phyloP scores from a whole-genome alignment of 1,284 basidiomycete species.

The Trichosporon asahii region DNA sequence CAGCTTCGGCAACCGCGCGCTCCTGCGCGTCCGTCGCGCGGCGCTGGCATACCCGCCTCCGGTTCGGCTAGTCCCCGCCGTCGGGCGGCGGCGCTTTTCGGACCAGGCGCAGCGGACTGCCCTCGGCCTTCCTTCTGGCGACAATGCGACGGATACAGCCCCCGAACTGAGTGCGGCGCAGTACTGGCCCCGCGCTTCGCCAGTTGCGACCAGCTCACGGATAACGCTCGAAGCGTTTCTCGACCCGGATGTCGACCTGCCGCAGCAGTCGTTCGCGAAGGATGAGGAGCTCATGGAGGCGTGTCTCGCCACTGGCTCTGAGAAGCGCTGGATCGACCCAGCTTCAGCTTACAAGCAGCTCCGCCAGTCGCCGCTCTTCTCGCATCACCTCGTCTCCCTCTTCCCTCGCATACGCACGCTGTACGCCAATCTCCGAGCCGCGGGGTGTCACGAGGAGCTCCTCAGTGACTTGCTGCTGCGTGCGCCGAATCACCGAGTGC shows the following conservation, averaged over 20 bases:
- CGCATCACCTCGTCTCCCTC: conserved; percentile 29
- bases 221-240: conserved; percentile 31
- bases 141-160: background rate
- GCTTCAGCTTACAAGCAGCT: conserved; percentile 32
- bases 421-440: conserved; percentile 27
- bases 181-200: conserved; percentile 16
- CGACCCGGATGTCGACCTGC: background rate
- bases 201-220: conserved; percentile 30
- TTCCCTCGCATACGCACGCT: conserved; percentile 23
- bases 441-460: conserved; percentile 32
- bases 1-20: conserved; percentile 17
- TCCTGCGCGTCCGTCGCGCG: conserved; percentile 17
- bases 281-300: conserved; percentile 37
- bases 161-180: background rate
- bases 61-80: background rate
- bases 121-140: background rate
- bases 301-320: background rate
- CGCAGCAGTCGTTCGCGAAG: conserved; percentile 25
- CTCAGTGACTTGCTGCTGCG: conserved; percentile 36
- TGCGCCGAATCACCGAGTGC: conserved; percentile 27
- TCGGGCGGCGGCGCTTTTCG: background rate
- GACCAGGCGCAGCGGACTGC: background rate
- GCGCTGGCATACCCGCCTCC: background rate
- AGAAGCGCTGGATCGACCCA: conserved; percentile 29
- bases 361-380: conserved; percentile 28